A percentile compares a stretch with the other conserved stretches of the same genome.
Conservation (phyloP, 805 yeast species). For the Saccharomycopsis fermentans region DNA sequence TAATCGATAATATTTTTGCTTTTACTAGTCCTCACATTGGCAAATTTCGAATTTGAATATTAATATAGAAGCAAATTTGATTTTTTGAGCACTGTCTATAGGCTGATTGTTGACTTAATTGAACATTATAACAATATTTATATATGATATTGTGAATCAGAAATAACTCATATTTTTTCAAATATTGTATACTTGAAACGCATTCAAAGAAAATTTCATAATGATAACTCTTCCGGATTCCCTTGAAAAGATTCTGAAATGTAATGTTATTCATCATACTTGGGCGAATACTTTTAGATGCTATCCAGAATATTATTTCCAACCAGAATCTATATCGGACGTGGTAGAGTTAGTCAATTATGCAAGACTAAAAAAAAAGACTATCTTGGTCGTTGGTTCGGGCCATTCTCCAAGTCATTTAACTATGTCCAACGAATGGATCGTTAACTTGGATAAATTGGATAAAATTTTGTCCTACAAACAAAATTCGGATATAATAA, state of each 20-base stretch:
- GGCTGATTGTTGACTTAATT: too few relatives aligned
- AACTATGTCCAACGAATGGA: constrained; percentile 83
- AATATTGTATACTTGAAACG: background rate
- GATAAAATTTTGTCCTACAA: constrained; percentile 38
- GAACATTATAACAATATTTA: too few relatives aligned
- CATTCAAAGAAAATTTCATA: background rate
- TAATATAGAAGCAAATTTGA: too few relatives aligned
- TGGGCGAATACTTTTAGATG: constrained; percentile 91
- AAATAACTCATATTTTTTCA: too few relatives aligned
- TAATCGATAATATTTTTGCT: too few relatives aligned
- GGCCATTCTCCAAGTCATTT: constrained; percentile 93
- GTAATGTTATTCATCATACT: constrained; percentile 37
- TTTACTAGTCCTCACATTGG: too few relatives aligned
- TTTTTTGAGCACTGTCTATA: too few relatives aligned
- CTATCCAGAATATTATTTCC: constrained; percentile 66
- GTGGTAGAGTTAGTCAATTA: constrained; percentile 53
- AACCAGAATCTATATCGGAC: constrained; percentile 64
- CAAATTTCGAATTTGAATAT: too few relatives aligned
- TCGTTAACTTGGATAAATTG: constrained; percentile 74
- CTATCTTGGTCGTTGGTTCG: constrained; percentile 79
- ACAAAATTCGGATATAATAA: constrained; percentile 26
- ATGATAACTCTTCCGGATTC: constrained; percentile 6
- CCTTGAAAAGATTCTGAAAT: background rate
- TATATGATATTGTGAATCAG: too few relatives aligned
- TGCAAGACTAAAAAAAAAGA: constrained; percentile 51